Percentiles rank a stretch among this genome's conserved stretches.
phyloP scores from a whole-genome alignment of 2,329 filamentous ascomycete species.

The Ascomycota sp. region DNA sequence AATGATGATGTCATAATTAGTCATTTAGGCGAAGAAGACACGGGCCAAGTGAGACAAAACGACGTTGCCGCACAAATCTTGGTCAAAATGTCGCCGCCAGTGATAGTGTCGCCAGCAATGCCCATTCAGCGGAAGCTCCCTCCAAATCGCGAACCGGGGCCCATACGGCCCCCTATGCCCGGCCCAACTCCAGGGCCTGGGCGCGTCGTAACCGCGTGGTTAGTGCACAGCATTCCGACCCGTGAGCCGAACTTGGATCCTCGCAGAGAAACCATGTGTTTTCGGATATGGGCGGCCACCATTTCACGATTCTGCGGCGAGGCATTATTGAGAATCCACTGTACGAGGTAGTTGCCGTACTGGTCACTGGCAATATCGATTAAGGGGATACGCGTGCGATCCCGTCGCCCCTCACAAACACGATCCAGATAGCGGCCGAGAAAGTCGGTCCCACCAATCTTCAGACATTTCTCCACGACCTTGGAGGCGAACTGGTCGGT shows the following conservation, averaged over 20 bases:
- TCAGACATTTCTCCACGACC: constrained; percentile 96
- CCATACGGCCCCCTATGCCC: constrained; percentile 35
- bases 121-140: constrained; percentile 31
- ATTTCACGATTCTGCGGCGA: constrained; percentile 76
- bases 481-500: constrained; percentile 99
- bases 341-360: constrained; percentile 95
- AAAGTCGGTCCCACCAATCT: constrained; percentile 83
- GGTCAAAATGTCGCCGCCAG: background rate
- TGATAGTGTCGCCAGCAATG: background rate
- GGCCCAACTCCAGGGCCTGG: constrained; percentile 66
- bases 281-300: constrained; percentile 83
- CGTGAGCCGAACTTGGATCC: constrained; percentile 97
- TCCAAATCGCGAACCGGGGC: constrained; percentile 36
- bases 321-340: constrained; percentile 87
- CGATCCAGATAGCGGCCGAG: constrained; percentile 80
- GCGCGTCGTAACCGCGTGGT: constrained; percentile 72
- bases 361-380: constrained; percentile 98
- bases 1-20: constrained; percentile 12
- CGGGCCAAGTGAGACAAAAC: background rate
- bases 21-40: too few species aligned
- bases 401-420: constrained; percentile 75
- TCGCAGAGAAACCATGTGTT: constrained; percentile 97
- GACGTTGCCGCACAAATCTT: too few species aligned
- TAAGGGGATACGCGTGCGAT: constrained; percentile 85
- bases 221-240: constrained; percentile 97